Evolutionary conservation across 2,329 filamentous ascomycete genomes (phyloP).

Genomic region (Clonostachys rosea): DNA sequence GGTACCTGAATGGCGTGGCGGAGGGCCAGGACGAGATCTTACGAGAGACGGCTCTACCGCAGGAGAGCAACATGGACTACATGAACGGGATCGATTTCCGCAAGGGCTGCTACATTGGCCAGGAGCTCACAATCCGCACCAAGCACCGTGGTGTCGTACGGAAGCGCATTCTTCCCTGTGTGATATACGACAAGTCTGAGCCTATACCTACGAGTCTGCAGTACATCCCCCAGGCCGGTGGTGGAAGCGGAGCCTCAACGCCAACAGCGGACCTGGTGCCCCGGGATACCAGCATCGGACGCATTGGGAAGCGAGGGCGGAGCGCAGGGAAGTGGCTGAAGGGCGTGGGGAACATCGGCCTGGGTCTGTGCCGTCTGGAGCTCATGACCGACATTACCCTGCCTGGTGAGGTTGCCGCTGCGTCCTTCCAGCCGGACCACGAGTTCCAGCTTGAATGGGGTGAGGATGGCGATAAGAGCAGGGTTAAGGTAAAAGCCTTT

Average conservation of each 20-base stretch:
- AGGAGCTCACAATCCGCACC: conserved; percentile 94
- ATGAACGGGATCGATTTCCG: conserved; percentile 84
- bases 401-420: conserved; percentile 62
- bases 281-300: conserved; percentile 41
- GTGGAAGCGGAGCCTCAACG: conserved; percentile 18
- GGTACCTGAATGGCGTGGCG: conserved; percentile 76
- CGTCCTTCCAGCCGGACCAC: conserved; percentile 55
- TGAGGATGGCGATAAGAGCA: conserved; percentile 18
- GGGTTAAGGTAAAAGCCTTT: conserved; percentile 68
- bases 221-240: conserved; percentile 33
- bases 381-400: conserved; percentile 80
- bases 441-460: conserved; percentile 58
- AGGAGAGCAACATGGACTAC: conserved; percentile 85
- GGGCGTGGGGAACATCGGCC: conserved; percentile 78
- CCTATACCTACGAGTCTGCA: conserved; percentile 31
- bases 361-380: conserved; percentile 83
- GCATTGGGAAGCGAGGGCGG: conserved; percentile 54
- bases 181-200: conserved; percentile 56
- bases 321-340: conserved; percentile 77
- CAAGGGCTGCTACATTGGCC: conserved; percentile 96
- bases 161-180: conserved; percentile 80
- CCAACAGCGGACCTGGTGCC: conserved; percentile 30
- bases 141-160: conserved; percentile 91
- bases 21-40: conserved; percentile 81
- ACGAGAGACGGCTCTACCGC: conserved; percentile 68